Base-by-base conservation (phyloP, 2,329 filamentous ascomycete species). In the Septoria linicola region DNA sequence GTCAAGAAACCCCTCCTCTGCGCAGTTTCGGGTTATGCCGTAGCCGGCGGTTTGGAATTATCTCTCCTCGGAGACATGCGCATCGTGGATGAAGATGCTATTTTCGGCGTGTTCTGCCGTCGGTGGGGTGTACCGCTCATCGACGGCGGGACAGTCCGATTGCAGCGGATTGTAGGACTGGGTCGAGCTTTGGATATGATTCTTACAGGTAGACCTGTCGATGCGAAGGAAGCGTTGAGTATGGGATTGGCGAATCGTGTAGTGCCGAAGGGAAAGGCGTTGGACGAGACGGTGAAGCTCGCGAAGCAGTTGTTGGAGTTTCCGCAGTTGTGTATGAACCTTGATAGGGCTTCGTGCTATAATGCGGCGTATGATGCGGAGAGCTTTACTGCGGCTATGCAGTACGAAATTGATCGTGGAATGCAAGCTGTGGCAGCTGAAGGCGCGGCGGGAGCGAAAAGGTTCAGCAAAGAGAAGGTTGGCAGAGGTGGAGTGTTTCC, bases 111-210 rank as follows among this genome's bases (percentile, higher is more conserved):
- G 2, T 82, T 81, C 57, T 80, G 76, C 61, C 70, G 80, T 2
- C 71, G 78, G 2, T 79, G 70, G 59, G 77, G 79, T 1, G 55
- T 58, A 1, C 77, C 77, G 3, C 62, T 80, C 19, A 75, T 80
- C 35, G 79, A 71, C 42, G 74, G 75, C 6, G 79, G 79, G 1
- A 81, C 78, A 0, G 77, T 81, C 0, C 72, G 79, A 1, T 63
- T 81, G 4, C 76, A 76, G 50, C 70, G 70, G 1, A 70, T 80
- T 37, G 64, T 82, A 17, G 79, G 80, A 0, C 67, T 81, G 1
- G 77, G 78, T 0, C 62, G 77, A 2, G 79, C 80, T 0, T 54
- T 81, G 48, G 80, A 82, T 61, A 77, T 82, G 73, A 79, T 81
- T 13, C 66, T 82, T 4, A 82, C 80, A 0, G 79, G 80, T 0